A percentile compares a stretch with the other conserved stretches of the same genome.
Conservation (phyloP, 108 stramenopile genomes). For the Fragilaria crotonensis region DNA sequence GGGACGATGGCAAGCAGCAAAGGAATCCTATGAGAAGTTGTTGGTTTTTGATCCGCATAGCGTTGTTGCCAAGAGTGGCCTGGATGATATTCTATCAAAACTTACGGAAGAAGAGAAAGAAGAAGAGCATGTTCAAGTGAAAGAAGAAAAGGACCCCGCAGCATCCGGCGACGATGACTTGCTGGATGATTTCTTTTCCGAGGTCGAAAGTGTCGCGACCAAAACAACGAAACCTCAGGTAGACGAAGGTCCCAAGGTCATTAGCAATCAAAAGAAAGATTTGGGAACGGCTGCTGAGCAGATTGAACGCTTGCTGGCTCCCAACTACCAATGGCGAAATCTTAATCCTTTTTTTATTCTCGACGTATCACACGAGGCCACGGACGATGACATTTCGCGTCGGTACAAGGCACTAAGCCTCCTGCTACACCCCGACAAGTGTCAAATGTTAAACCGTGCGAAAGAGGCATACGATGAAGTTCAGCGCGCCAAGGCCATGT, state of each 20-base stretch:
- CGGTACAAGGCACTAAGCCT: slow-evolving; percentile 77
- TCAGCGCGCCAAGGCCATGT: slow-evolving; percentile 54
- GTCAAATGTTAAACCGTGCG: slow-evolving; percentile 36
- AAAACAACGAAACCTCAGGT: slow-evolving; percentile 31
- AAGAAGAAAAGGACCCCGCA: slow-evolving; percentile 15
- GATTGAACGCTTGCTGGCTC: slow-evolving; percentile 71
- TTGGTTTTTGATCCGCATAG: slow-evolving; percentile 46
- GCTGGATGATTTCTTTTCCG: slow-evolving; percentile 77
- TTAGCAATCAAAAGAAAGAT: slow-evolving; percentile 54
- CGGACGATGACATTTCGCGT: slow-evolving; percentile 66
- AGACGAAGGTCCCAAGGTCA: slow-evolving; percentile 20
- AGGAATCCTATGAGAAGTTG: slow-evolving; percentile 43
- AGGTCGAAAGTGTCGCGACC: slow-evolving; percentile 68
- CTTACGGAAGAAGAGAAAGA: slow-evolving; percentile 35
- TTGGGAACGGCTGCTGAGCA: slow-evolving; percentile 61
- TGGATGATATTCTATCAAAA: slow-evolving; percentile 45
- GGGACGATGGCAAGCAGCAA: slow-evolving; percentile 57
- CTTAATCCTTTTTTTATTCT: slow-evolving; percentile 79
- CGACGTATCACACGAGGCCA: slow-evolving; percentile 44
- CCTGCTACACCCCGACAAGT: slow-evolving; percentile 82
- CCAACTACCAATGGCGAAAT: slow-evolving; percentile 82
- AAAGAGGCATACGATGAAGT: slow-evolving; percentile 78
- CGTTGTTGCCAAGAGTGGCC: slow-evolving; percentile 51
- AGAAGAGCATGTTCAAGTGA: slow-evolving; percentile 10
- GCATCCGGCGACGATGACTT: slow-evolving; percentile 43